Conservation (phyloP, 352 stramenopile genomes). For the Globisporangium spinosum region DNA sequence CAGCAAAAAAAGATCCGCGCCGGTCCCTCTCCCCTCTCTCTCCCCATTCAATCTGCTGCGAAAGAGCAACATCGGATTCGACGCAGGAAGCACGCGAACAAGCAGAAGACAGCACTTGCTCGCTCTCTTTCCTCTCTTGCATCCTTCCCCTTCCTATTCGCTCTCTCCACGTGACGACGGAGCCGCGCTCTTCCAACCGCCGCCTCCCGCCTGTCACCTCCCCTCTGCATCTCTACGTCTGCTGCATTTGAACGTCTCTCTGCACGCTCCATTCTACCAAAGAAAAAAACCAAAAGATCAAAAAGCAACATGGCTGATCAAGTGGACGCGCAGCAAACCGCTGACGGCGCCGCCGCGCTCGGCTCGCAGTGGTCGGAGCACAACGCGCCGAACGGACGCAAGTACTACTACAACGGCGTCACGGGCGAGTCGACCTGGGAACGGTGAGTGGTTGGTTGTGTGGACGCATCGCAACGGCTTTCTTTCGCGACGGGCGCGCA, state of each 20-base stretch:
- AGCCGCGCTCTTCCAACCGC: background rate
- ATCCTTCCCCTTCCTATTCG: background rate
- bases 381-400: conserved; percentile 86
- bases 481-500: background rate
- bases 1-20: no score
- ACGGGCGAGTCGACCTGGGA: conserved; percentile 90
- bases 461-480: background rate
- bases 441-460: conserved; percentile 31
- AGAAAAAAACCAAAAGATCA: conserved; percentile 3
- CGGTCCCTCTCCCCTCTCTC: background rate
- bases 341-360: conserved; percentile 33
- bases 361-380: conserved; percentile 86
- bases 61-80: conserved; percentile 8
- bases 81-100: conserved; percentile 13
- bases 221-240: conserved; percentile 8
- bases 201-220: background rate
- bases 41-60: background rate
- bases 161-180: background rate
- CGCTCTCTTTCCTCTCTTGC: conserved; percentile 1
- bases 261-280: background rate
- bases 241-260: conserved; percentile 17
- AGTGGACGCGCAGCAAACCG: conserved; percentile 38
- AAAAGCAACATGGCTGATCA: conserved; percentile 58
- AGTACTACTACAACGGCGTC: conserved; percentile 91
- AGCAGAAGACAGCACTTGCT: background rate